Evolutionary conservation across 768 basidiomycete species (phyloP).

Genomic region (Hemileccinum rubropunctum): DNA sequence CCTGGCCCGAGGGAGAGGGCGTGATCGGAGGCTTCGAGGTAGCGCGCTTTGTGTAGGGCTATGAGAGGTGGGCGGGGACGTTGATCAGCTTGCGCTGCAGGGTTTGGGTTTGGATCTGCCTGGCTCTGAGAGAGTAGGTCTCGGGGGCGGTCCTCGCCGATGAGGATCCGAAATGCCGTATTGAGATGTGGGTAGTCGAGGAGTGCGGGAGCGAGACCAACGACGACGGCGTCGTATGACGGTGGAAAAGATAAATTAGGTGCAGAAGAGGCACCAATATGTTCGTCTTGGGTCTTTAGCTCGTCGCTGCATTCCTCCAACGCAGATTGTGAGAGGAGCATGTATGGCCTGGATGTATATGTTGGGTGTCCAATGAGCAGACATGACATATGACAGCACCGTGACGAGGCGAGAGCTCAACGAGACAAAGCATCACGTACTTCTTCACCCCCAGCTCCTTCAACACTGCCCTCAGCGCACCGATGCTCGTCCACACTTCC

Average conservation of each 20-base stretch:
- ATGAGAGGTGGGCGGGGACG: conserved; percentile 39
- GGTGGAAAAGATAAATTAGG: not conserved
- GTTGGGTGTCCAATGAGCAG: not conserved
- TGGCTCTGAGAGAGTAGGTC: conserved; percentile 1
- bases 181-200: conserved; percentile 59
- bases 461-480: conserved; percentile 51
- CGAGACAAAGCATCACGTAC: conserved; percentile 21
- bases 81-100: not conserved
- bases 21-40: conserved; percentile 45
- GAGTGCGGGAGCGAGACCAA: conserved; percentile 53
- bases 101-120: not conserved
- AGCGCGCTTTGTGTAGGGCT: conserved; percentile 58
- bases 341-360: conserved; percentile 43
- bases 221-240: conserved; percentile 56
- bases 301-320: conserved; percentile 38
- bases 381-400: too few species aligned
- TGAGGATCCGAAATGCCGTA: conserved; percentile 63
- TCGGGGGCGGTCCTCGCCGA: conserved; percentile 34
- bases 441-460: conserved; percentile 38
- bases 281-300: not conserved
- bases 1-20: conserved; percentile 65
- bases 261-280: not conserved
- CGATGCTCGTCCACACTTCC: conserved; percentile 65
- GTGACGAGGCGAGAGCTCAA: not conserved
- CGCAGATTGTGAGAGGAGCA: conserved; percentile 53